Conservation (phyloP, 345 rosid species). For the Moringa oleifera region DNA sequence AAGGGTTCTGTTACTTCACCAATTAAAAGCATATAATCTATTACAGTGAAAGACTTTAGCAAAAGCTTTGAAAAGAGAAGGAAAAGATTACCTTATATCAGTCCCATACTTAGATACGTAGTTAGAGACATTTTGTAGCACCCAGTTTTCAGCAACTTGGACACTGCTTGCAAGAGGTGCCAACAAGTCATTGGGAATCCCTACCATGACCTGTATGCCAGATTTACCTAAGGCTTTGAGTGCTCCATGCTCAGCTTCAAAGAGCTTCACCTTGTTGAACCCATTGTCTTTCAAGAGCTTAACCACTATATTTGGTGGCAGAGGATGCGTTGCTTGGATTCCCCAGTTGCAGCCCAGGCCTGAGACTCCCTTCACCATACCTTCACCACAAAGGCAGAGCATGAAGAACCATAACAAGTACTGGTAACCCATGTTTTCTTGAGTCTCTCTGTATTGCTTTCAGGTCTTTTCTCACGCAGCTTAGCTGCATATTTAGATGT, state of each 20-base stretch:
- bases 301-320: conserved; percentile 57
- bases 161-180: conserved; percentile 55
- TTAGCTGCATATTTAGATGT: conserved; percentile 5
- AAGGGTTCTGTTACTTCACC: too few relatives aligned
- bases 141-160: conserved; percentile 58
- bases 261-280: conserved; percentile 78
- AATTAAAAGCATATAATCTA: too few relatives aligned
- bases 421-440: conserved; percentile 25
- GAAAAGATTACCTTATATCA: conserved; percentile 42
- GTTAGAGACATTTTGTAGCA: conserved; percentile 60
- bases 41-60: too few relatives aligned
- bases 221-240: conserved; percentile 79
- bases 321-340: conserved; percentile 55
- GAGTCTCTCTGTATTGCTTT: background rate
- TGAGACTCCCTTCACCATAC: conserved; percentile 22
- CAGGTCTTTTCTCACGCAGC: conserved; percentile 2
- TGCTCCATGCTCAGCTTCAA: conserved; percentile 81
- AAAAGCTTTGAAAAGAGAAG: background rate
- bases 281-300: conserved; percentile 71
- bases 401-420: conserved; percentile 15
- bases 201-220: conserved; percentile 88
- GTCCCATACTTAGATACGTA: conserved; percentile 56
- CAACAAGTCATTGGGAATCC: conserved; percentile 80
- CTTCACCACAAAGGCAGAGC: conserved; percentile 12
- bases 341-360: conserved; percentile 89